Percentiles rank a stretch among this genome's conserved stretches.
phyloP scores from a whole-genome alignment of 164 flowering plant genomes.

The Annona cherimola region DNA sequence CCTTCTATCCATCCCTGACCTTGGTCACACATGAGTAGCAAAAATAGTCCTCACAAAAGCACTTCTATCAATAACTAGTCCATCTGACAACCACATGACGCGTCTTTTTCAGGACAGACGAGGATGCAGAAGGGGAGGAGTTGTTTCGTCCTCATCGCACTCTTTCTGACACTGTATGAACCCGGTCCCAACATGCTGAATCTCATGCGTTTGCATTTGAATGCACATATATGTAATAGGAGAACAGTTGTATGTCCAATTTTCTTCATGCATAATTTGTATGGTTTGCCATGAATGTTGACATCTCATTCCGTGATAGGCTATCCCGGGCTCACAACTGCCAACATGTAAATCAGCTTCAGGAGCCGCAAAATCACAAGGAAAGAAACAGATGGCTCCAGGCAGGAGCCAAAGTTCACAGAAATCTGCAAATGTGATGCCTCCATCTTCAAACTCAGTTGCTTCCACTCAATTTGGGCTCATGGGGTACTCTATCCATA shows the following conservation, averaged over 20 bases:
- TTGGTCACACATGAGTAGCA: too few species aligned
- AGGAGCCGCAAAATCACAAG: conserved; percentile 20
- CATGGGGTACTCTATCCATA: conserved; percentile 29
- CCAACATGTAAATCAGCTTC: conserved; percentile 16
- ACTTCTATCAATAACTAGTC: too few species aligned
- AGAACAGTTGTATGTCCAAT: background rate
- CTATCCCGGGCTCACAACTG: conserved; percentile 19
- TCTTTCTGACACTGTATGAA: conserved; percentile 30
- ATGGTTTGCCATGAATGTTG: background rate
- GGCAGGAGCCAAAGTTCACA: conserved; percentile 17
- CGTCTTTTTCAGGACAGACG: conserved; percentile 38
- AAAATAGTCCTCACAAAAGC: too few species aligned
- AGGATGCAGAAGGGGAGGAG: conserved; percentile 47
- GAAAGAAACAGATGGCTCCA: conserved; percentile 25
- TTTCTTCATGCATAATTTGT: background rate
- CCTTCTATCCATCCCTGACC: too few species aligned
- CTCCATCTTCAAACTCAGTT: conserved; percentile 18
- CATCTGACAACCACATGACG: background rate
- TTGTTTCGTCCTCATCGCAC: conserved; percentile 32
- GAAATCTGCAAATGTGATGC: conserved; percentile 14
- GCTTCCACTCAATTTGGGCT: conserved; percentile 34
- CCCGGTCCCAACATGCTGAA: background rate
- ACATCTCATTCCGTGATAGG: conserved; percentile 16
- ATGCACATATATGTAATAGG: background rate
- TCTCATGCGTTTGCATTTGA: background rate